Percentiles rank a stretch among this genome's conserved stretches.
phyloP scores from a whole-genome alignment of 2,329 filamentous ascomycete genomes.

The Colletotrichum lini region DNA sequence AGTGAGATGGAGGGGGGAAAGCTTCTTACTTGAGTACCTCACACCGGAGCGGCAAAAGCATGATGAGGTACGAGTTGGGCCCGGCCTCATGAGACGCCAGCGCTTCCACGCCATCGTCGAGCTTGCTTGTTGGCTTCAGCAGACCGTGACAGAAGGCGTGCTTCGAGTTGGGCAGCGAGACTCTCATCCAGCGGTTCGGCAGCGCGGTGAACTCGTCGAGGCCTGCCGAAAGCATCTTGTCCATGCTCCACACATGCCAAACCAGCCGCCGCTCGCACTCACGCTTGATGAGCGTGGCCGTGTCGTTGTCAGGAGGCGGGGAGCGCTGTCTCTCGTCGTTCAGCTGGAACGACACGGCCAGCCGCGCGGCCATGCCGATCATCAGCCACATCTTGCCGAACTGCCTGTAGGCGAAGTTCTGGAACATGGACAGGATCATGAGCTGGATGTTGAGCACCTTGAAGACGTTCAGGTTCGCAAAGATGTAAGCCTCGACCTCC shows the following conservation, averaged over 20 bases:
- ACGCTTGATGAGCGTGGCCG: background rate
- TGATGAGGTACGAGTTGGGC: constrained; percentile 20
- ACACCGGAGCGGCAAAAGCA: constrained; percentile 3
- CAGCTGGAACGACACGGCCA: constrained; percentile 28
- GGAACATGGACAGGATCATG: constrained; percentile 28
- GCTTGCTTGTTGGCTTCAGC: constrained; percentile 20
- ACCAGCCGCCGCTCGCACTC: constrained; percentile 32
- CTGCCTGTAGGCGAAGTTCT: constrained; percentile 34
- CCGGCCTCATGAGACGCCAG: constrained; percentile 14
- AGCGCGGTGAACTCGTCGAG: constrained; percentile 33
- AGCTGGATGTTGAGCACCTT: constrained; percentile 18
- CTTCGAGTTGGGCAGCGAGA: constrained; percentile 6
- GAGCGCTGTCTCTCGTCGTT: constrained; percentile 14
- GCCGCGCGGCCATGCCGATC: constrained; percentile 21
- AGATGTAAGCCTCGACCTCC: constrained; percentile 7
- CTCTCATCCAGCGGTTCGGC: constrained; percentile 24
- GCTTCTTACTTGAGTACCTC: constrained; percentile 3
- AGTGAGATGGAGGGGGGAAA: no score
- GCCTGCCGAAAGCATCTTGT: constrained; percentile 30
- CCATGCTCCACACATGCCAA: constrained; percentile 32
- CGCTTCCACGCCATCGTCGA: constrained; percentile 7
- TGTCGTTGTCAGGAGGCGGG: constrained; percentile 3
- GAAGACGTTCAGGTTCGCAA: constrained; percentile 10
- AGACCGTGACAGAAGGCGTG: constrained; percentile 23
- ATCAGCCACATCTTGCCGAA: constrained; percentile 33